A percentile compares a stretch with the other conserved stretches of the same genome.
Evolutionary conservation across 2,329 filamentous ascomycete genomes (phyloP).

Genomic region (Neonectria hederae): DNA sequence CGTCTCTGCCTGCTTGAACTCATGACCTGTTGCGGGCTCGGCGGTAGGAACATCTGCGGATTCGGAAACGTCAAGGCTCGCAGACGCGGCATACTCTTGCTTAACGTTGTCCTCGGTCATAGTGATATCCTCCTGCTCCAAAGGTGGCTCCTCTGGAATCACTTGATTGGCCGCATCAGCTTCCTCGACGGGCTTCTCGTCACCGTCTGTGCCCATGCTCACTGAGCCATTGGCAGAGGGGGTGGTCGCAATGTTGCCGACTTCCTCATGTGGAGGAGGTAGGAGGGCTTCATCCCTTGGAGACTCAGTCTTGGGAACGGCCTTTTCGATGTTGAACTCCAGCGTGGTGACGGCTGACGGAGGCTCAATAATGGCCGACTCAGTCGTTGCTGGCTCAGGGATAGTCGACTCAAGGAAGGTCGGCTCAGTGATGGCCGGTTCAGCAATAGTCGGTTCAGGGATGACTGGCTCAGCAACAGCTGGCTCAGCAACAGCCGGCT

Average conservation of each 20-base stretch:
- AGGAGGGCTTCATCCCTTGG: conserved; percentile 40
- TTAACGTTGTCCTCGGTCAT: conserved; percentile 52
- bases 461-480: not conserved
- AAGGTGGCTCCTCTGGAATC: conserved; percentile 31
- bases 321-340: conserved; percentile 38
- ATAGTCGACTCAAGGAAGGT: not conserved
- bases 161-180: conserved; percentile 32
- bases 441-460: not conserved
- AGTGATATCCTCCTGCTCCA: conserved; percentile 45
- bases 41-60: conserved; percentile 42
- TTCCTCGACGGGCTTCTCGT: conserved; percentile 42
- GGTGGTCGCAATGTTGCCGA: conserved; percentile 51
- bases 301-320: conserved; percentile 38
- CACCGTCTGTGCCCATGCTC: conserved; percentile 38
- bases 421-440: not conserved
- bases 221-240: conserved; percentile 44
- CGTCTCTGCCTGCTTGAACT: conserved; percentile 1
- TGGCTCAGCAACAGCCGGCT: no score
- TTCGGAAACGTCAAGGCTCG: conserved; percentile 42
- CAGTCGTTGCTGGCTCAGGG: conserved; percentile 24
- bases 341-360: conserved; percentile 46
- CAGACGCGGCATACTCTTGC: conserved; percentile 52
- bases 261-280: conserved; percentile 51
- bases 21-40: conserved; percentile 34
- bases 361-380: conserved; percentile 44